These are phyloP conservation scores for Colletotrichum sp. DNA, from an alignment of 2,329 filamentous ascomycete species.

Conservation along the genomic window DNA sequence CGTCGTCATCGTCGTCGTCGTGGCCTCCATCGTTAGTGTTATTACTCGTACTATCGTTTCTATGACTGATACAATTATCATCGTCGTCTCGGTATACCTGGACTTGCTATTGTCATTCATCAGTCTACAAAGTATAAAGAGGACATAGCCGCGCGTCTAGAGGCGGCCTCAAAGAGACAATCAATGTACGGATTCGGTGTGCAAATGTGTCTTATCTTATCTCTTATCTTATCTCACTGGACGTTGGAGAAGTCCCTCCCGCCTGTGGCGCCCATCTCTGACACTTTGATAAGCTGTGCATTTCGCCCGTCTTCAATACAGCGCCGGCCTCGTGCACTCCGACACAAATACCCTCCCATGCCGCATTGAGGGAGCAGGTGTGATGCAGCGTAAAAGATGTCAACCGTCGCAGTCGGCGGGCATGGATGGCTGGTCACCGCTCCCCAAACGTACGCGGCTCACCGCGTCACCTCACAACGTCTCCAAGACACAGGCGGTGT, in stretches of 20 bases:
- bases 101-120: neutral
- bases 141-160: neutral
- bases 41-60: neutral
- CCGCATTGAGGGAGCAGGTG: neutral
- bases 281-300: neutral
- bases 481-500: neutral
- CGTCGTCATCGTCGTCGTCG: neutral
- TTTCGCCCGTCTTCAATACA: neutral
- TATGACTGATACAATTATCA: neutral
- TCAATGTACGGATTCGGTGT: neutral
- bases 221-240: neutral
- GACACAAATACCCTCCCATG: neutral
- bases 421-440: neutral
- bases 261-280: neutral
- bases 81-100: neutral
- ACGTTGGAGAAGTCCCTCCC: neutral
- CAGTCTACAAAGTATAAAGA: neutral
- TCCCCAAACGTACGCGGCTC: neutral
- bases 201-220: neutral
- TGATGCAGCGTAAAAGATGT: neutral
- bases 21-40: neutral
- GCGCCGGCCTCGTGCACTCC: neutral
- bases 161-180: neutral
- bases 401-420: neutral
- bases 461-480: neutral